Evolutionary conservation across 495 filamentous ascomycete genomes (phyloP).

Genomic region (Xylaria intraflava): DNA sequence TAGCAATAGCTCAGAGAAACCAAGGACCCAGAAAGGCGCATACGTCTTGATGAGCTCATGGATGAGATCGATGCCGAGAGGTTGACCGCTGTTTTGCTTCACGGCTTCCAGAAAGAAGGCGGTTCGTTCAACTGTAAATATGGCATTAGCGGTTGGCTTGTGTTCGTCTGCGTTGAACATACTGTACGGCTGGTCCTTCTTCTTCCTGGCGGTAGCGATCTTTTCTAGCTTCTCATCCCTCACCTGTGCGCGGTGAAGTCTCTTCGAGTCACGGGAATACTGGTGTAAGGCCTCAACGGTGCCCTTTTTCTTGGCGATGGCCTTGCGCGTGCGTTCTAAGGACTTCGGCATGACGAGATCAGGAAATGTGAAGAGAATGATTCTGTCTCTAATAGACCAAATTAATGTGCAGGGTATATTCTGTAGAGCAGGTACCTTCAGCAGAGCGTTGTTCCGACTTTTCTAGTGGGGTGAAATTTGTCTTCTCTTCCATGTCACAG

Average conservation of each 20-base stretch:
- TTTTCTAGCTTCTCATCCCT: slow-evolving; percentile 71
- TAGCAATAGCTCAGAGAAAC: background rate
- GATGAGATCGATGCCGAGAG: slow-evolving; percentile 54
- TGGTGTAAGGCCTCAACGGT: slow-evolving; percentile 66
- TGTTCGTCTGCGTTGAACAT: slow-evolving; percentile 17
- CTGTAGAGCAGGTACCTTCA: too few species aligned
- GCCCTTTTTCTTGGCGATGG: slow-evolving; percentile 71
- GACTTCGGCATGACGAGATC: slow-evolving; percentile 61
- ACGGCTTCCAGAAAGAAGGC: slow-evolving; percentile 63
- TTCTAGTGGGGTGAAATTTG: slow-evolving; percentile 11
- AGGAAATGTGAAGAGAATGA: background rate
- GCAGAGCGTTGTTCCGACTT: too few species aligned
- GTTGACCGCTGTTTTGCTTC: slow-evolving; percentile 42
- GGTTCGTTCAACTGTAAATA: slow-evolving; percentile 57
- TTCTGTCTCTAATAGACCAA: background rate
- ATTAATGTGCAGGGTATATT: background rate
- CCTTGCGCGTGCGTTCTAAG: slow-evolving; percentile 73
- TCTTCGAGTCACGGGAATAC: slow-evolving; percentile 70
- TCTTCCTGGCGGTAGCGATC: slow-evolving; percentile 54
- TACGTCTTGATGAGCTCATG: slow-evolving; percentile 58
- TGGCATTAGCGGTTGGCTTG: background rate
- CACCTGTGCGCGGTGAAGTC: slow-evolving; percentile 63
- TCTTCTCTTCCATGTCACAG: background rate
- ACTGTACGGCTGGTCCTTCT: slow-evolving; percentile 64
- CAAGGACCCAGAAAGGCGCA: slow-evolving; percentile 8